A percentile compares a stretch with the other conserved stretches of the same genome.
Evolutionary conservation across 306 rosid species (phyloP).

Genomic region (Dalbergia cultrata): DNA sequence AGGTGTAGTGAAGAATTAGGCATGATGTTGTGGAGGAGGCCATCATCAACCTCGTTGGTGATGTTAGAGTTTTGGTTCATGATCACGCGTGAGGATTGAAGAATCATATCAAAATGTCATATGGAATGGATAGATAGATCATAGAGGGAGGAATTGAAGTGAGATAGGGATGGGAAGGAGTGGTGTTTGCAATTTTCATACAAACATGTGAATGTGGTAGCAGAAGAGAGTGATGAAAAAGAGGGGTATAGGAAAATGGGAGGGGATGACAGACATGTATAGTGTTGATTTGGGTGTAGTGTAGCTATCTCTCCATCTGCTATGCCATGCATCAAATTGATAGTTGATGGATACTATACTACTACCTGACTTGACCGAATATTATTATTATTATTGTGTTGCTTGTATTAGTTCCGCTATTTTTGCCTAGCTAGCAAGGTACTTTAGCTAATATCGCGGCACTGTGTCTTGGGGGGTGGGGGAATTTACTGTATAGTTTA

Average conservation of each 20-base stretch:
- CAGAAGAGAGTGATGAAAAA: slow-evolving; percentile 42
- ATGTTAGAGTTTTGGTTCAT: slow-evolving; percentile 12
- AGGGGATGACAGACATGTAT: slow-evolving; percentile 25
- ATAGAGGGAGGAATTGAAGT: slow-evolving; percentile 5
- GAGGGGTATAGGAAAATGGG: slow-evolving; percentile 31
- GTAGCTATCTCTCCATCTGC: slow-evolving; percentile 31
- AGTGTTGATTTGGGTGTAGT: slow-evolving; percentile 31
- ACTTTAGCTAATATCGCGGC: slow-evolving; percentile 39
- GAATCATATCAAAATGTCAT: background rate
- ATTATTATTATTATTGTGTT: background rate
- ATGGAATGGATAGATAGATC: background rate
- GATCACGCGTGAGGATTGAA: background rate
- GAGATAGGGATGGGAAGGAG: background rate
- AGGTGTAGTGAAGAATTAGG: slow-evolving; percentile 64
- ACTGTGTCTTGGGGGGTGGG: slow-evolving; percentile 2
- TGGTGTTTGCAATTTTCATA: no score
- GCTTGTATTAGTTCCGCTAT: no score
- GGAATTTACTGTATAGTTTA: no score
- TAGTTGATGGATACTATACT: slow-evolving; percentile 1
- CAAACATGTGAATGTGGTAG: background rate
- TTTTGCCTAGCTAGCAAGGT: background rate
- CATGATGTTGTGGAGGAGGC: slow-evolving; percentile 69
- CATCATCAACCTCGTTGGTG: slow-evolving; percentile 57
- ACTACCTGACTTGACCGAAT: background rate
- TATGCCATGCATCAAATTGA: slow-evolving; percentile 38